Conservation (phyloP, 2,329 filamentous ascomycete genomes). For the Simplicillium aogashimaense region DNA sequence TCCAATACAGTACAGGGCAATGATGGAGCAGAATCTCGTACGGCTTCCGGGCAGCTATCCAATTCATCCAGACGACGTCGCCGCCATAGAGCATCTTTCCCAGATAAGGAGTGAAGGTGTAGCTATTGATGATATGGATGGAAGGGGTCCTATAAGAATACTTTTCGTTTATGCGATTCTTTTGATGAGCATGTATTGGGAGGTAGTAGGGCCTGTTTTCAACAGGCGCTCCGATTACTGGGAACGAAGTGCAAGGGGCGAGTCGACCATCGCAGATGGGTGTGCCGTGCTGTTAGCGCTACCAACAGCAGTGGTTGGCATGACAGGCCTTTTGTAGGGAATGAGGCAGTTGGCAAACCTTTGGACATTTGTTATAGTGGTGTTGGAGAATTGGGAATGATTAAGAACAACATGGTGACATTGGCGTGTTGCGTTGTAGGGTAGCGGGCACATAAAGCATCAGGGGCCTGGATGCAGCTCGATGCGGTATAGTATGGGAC, state of each 20-base stretch:
- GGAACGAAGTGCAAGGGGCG: slow-evolving; percentile 13
- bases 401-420: too few species aligned
- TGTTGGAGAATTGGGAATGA: slow-evolving; percentile 7
- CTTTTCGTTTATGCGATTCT: slow-evolving; percentile 7
- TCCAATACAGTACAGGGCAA: background rate
- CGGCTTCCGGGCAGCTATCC: slow-evolving; percentile 19
- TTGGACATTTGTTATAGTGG: slow-evolving; percentile 9
- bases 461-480: too few species aligned
- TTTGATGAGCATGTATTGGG: slow-evolving; percentile 22
- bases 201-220: slow-evolving; percentile 27
- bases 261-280: slow-evolving; percentile 10
- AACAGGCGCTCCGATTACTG: slow-evolving; percentile 24
- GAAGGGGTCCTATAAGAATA: slow-evolving; percentile 7
- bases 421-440: too few species aligned
- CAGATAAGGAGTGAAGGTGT: slow-evolving; percentile 3
- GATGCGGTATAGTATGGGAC: too few species aligned
- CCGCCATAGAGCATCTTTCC: slow-evolving; percentile 20
- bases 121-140: background rate
- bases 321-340: slow-evolving; percentile 14
- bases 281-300: slow-evolving; percentile 15
- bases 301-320: slow-evolving; percentile 15
- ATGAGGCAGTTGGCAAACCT: slow-evolving; percentile 13
- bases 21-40: background rate
- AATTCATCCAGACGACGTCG: slow-evolving; percentile 12
- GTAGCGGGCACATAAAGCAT: too few species aligned